Percentiles rank a stretch among this genome's conserved stretches.
Evolutionary conservation across 2,329 filamentous ascomycete species (phyloP).

Genomic region (Aureobasidium melanogenum): DNA sequence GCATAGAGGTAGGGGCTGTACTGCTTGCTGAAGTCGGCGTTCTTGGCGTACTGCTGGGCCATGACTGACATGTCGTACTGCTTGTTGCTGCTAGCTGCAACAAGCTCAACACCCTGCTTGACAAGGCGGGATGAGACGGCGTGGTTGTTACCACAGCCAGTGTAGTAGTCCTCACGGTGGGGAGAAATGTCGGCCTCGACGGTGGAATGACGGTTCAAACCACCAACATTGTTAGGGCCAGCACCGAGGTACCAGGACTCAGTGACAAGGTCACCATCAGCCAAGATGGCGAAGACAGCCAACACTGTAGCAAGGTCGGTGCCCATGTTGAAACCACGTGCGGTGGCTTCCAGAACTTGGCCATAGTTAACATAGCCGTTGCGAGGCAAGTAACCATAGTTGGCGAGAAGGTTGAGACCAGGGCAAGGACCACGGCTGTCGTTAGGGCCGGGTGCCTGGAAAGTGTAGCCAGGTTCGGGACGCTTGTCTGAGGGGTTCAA

Average conservation of each 20-base stretch:
- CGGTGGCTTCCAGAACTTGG: conserved; percentile 26
- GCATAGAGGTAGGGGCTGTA: conserved; percentile 27
- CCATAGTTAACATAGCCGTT: conserved; percentile 29
- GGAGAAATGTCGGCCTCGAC: conserved; percentile 24
- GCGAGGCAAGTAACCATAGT: conserved; percentile 33
- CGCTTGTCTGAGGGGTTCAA: conserved; percentile 21
- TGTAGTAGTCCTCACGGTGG: conserved; percentile 28
- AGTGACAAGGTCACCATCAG: conserved; percentile 21
- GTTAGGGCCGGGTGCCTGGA: conserved; percentile 17
- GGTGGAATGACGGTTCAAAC: conserved; percentile 24
- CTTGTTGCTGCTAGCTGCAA: conserved; percentile 17
- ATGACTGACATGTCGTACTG: conserved; percentile 23
- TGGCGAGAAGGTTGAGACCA: conserved; percentile 32
- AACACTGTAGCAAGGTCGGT: conserved; percentile 30
- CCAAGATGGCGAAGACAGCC: conserved; percentile 23
- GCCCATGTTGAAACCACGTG: conserved; percentile 31
- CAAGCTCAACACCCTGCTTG: conserved; percentile 23
- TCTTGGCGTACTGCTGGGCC: conserved; percentile 18
- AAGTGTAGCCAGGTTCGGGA: conserved; percentile 22
- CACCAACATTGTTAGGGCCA: conserved; percentile 18
- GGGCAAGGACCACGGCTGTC: conserved; percentile 31
- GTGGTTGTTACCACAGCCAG: conserved; percentile 26
- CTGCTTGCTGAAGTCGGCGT: conserved; percentile 15
- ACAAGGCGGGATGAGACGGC: conserved; percentile 24
- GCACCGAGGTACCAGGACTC: conserved; percentile 22